A percentile compares a stretch with the other conserved stretches of the same genome.
These are phyloP conservation scores for Pythium phragmiticola DNA, from an alignment of 352 stramenopile species.

Conservation along the genomic window DNA sequence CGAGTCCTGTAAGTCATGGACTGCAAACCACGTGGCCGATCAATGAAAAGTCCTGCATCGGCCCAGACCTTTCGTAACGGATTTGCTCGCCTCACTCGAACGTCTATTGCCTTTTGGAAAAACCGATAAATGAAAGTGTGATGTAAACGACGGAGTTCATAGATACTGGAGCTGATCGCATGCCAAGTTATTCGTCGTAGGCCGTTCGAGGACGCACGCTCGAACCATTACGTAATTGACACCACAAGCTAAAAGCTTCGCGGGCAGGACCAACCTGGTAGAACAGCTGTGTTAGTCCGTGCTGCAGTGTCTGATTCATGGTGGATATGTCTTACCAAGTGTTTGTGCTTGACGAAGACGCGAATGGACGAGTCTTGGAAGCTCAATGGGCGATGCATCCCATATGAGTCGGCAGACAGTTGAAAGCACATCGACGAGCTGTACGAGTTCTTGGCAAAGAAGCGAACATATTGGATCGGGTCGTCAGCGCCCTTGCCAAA, in stretches of 20 bases:
- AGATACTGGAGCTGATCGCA: too few species aligned
- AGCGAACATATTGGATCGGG: constrained; percentile 67
- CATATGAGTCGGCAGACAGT: constrained; percentile 53
- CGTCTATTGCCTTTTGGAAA: background rate
- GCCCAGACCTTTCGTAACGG: background rate
- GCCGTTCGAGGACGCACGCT: constrained; percentile 18
- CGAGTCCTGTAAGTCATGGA: too few species aligned
- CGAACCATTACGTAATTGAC: constrained; percentile 19
- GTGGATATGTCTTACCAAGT: constrained; percentile 38
- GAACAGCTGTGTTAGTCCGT: constrained; percentile 41
- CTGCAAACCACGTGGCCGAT: too few species aligned
- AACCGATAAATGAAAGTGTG: constrained; percentile 1
- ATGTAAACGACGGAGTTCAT: background rate
- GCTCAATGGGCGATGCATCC: constrained; percentile 59
- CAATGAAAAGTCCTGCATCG: too few species aligned
- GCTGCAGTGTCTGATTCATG: background rate
- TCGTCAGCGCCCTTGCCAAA: constrained; percentile 80
- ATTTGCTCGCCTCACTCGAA: background rate
- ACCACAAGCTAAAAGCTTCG: constrained; percentile 32
- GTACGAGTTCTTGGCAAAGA: constrained; percentile 74
- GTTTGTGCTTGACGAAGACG: constrained; percentile 65
- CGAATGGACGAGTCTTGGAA: constrained; percentile 75
- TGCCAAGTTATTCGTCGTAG: constrained; percentile 7
- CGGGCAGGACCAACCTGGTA: constrained; percentile 25
- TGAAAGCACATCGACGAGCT: constrained; percentile 47